phyloP scores from a whole-genome alignment of 257 asterid species.

The Lavandula angustifolia region DNA sequence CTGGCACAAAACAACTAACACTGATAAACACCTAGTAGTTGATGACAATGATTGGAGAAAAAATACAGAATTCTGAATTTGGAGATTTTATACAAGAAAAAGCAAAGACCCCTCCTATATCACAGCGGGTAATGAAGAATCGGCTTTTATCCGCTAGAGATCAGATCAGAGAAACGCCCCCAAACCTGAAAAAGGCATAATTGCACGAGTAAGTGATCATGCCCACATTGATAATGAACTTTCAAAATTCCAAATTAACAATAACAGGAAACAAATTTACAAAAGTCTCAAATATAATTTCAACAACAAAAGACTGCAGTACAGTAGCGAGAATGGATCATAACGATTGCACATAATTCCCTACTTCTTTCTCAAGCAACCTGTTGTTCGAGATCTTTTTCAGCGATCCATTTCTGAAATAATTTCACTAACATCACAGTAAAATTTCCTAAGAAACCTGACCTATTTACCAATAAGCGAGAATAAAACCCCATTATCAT shows the following conservation, averaged over 20 bases:
- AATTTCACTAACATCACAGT: not conserved
- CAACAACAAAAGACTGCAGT: not conserved
- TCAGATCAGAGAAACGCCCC: slow-evolving; percentile 23
- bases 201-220: slow-evolving; percentile 7
- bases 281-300: not conserved
- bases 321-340: not conserved
- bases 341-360: slow-evolving; percentile 17
- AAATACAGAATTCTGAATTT: not conserved
- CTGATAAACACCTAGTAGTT: not conserved
- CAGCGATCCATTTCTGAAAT: not conserved
- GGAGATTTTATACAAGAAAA: slow-evolving; percentile 1
- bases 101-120: slow-evolving; percentile 9
- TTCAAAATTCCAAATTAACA: not conserved
- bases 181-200: slow-evolving; percentile 33
- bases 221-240: slow-evolving; percentile 13
- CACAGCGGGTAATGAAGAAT: not conserved
- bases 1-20: slow-evolving; percentile 9
- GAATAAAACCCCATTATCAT: slow-evolving; percentile 2
- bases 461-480: not conserved
- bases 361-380: not conserved
- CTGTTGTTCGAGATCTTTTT: not conserved
- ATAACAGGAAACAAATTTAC: slow-evolving; percentile 12
- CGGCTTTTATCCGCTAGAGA: slow-evolving; percentile 8
- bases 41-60: slow-evolving; percentile 18
- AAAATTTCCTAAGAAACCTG: slow-evolving; percentile 3